Conservation (phyloP, 2,329 filamentous ascomycete genomes). For the Amylocarpus encephaloides region DNA sequence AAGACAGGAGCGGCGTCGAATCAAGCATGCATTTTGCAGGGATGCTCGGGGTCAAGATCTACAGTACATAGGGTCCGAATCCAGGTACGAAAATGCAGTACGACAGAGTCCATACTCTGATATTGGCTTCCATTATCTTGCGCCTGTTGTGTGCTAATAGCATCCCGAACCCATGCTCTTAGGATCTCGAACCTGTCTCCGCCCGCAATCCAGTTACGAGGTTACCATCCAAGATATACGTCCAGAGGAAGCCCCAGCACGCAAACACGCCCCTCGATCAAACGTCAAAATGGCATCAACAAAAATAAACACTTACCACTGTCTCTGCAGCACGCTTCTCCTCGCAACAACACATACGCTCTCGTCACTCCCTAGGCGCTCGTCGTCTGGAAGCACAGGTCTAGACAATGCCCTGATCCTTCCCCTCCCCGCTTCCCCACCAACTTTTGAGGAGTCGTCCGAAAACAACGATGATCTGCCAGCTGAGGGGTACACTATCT, state of each 20-base stretch:
- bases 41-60: not conserved
- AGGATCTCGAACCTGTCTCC: too few species aligned
- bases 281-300: not conserved
- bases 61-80: not conserved
- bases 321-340: constrained; percentile 59
- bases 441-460: constrained; percentile 1
- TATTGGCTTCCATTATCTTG: too few species aligned
- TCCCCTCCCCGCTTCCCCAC: constrained; percentile 38
- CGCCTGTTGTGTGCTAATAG: not conserved
- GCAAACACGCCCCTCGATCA: not conserved
- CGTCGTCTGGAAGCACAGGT: constrained; percentile 12
- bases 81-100: not conserved
- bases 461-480: constrained; percentile 20
- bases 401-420: constrained; percentile 53
- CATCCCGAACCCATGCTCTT: not conserved
- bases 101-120: too few species aligned
- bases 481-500: constrained; percentile 37
- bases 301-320: constrained; percentile 49
- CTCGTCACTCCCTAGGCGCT: constrained; percentile 45
- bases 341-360: constrained; percentile 52
- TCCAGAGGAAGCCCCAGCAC: not conserved
- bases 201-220: not conserved
- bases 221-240: not conserved
- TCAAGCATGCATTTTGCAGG: not conserved
- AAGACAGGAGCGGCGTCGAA: too few species aligned